Conservation (phyloP, 139 green algal genomes). For the Coccomyxa sp. region DNA sequence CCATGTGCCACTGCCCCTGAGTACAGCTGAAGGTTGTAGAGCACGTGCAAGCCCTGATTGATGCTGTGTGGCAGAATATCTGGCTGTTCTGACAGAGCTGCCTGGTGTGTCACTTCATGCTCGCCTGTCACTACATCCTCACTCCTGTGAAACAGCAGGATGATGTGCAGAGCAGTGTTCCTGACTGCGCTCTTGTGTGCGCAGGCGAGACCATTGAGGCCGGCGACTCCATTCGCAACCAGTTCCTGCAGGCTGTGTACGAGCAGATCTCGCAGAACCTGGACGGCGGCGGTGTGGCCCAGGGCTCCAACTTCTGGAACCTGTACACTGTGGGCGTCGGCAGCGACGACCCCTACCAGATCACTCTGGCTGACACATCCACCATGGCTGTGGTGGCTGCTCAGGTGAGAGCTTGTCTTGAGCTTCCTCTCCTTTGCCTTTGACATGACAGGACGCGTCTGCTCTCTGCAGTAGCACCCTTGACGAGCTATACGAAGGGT, state of each 20-base stretch:
- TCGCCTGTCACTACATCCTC: too few species aligned
- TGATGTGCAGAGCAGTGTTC: too few species aligned
- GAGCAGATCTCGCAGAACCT: background rate
- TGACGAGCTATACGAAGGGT: background rate
- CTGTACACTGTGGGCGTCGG: slow-evolving; percentile 1
- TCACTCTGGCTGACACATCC: slow-evolving; percentile 2
- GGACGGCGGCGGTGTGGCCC: background rate
- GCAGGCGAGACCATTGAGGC: slow-evolving; percentile 3
- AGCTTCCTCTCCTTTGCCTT: background rate
- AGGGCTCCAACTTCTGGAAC: slow-evolving; percentile 9
- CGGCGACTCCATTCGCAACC: background rate
- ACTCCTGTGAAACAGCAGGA: too few species aligned
- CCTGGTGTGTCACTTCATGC: too few species aligned
- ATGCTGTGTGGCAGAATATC: too few species aligned
- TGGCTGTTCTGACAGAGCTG: too few species aligned
- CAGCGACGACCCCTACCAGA: slow-evolving; percentile 2
- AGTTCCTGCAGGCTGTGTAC: slow-evolving; percentile 1
- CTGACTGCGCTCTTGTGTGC: background rate
- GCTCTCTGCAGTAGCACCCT: background rate
- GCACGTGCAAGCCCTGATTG: too few species aligned
- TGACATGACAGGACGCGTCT: background rate
- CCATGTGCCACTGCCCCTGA: too few species aligned
- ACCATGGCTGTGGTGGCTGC: background rate
- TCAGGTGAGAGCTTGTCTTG: background rate
- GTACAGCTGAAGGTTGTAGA: too few species aligned